These are phyloP conservation scores for Teratosphaeriaceae sp. DNA, from an alignment of 2,329 filamentous ascomycete genomes.

Conservation along the genomic window DNA sequence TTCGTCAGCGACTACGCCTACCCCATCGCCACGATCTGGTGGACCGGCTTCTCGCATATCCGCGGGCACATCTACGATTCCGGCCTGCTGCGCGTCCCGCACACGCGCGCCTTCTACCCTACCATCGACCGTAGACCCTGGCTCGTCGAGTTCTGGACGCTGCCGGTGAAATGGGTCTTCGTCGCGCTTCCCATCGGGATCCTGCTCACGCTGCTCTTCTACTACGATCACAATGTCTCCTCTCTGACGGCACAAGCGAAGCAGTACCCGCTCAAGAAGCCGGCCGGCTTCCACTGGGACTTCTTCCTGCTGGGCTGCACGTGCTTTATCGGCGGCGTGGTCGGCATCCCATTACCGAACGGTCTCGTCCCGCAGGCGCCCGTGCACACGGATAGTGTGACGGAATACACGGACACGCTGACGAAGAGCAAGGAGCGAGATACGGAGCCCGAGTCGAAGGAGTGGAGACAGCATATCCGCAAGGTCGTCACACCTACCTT, in stretches of 20 bases:
- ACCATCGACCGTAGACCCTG: constrained; percentile 37
- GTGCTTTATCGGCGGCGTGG: constrained; percentile 49
- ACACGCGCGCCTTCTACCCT: constrained; percentile 41
- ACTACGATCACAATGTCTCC: constrained; percentile 52
- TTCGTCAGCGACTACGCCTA: constrained; percentile 49
- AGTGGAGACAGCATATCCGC: constrained; percentile 35
- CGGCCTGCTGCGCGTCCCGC: constrained; percentile 37
- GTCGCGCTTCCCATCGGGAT: constrained; percentile 49
- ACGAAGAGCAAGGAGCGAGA: constrained; percentile 39
- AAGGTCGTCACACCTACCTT: constrained; percentile 39
- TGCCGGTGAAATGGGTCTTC: constrained; percentile 48
- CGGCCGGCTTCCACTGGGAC: constrained; percentile 56
- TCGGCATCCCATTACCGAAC: constrained; percentile 52
- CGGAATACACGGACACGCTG: constrained; percentile 34
- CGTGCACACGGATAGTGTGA: constrained; percentile 51
- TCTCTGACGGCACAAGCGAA: constrained; percentile 51
- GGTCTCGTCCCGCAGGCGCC: constrained; percentile 55
- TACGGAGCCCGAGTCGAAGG: constrained; percentile 32
- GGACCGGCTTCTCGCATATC: constrained; percentile 49
- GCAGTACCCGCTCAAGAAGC: constrained; percentile 51
- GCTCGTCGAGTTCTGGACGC: constrained; percentile 49
- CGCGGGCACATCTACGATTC: constrained; percentile 40
- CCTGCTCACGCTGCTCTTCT: constrained; percentile 48
- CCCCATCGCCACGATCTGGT: constrained; percentile 47
- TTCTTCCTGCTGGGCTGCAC: constrained; percentile 53